phyloP scores from a whole-genome alignment of 2,329 filamentous ascomycete species.

The Trichoderma citrinoviride region DNA sequence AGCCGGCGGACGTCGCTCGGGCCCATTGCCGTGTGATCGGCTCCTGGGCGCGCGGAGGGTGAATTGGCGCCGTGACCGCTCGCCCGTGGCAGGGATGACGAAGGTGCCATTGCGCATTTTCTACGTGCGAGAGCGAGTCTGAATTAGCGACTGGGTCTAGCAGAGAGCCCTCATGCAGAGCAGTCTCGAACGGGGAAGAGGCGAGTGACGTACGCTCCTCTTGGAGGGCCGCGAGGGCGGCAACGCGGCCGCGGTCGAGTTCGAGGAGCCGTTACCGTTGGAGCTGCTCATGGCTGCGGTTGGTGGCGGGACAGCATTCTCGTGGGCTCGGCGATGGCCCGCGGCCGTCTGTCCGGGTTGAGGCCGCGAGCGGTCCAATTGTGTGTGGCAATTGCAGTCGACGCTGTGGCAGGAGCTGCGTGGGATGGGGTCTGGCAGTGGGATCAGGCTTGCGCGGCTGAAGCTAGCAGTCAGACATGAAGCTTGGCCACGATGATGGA shows the following conservation, averaged over 20 bases:
- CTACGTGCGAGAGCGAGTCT: conserved; percentile 35
- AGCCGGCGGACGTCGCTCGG: conserved; percentile 21
- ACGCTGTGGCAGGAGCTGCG: neutral
- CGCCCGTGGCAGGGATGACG: conserved; percentile 80
- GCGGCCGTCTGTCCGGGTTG: neutral
- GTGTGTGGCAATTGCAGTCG: neutral
- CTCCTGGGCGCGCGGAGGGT: conserved; percentile 61
- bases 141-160: conserved; percentile 7
- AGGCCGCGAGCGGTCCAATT: neutral
- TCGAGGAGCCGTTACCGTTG: conserved; percentile 31
- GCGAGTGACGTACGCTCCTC: conserved; percentile 41
- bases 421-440: neutral
- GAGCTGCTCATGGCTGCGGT: conserved; percentile 44
- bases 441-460: neutral
- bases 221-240: conserved; percentile 45
- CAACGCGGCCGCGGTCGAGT: conserved; percentile 38
- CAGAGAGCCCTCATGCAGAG: conserved; percentile 3
- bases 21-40: conserved; percentile 30
- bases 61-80: conserved; percentile 76
- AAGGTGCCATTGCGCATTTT: conserved; percentile 83
- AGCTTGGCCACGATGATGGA: neutral
- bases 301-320: conserved; percentile 17
- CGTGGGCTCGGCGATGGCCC: conserved; percentile 9
- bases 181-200: conserved; percentile 7
- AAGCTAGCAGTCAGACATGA: neutral